Evolutionary conservation across 306 rosid genomes (phyloP), one percentile per base, ranked within the genome.

Genomic region (Hylodesmum podocarpum): DNA sequence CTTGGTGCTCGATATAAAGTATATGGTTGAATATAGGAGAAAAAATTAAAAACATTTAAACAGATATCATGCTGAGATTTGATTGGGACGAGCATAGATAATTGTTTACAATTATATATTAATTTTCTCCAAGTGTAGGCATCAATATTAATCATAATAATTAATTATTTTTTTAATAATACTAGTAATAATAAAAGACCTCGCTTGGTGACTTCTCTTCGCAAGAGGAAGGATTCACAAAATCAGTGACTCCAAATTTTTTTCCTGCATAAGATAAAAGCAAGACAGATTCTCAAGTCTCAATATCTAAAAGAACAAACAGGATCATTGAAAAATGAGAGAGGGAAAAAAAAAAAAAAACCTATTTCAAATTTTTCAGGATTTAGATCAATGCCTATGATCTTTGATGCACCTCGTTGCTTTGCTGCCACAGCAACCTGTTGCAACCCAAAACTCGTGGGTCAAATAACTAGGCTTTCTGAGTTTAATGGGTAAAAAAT

Each of bases 371-470:
- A 83, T 72, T 88, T 89, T 6, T 80, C 67, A 11, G 84, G 25
- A 78, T 87, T 87, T 72, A 87, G 46, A 78, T 91, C 92, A 2
- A 91, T 61, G 29, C 94, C 97, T 57, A 89, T 91, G 76, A 89
- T 89, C 84, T 85, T 87, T 36, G 86, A 87, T 1, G 91, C 90
- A n/a, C 88, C 89, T 12, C 89, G 78, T 49, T 76, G 80, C 81
- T 82, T 87, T 57, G 97, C 91, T 72, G 87, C 97, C 28, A 76
- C 85, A 25, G 94, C 94, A 31, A 90, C 92, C 94, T 91, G 76
- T 41, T 65, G 34, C 21, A 2, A 57, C 41, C 16, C 36, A 71
- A 36, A 53, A 19, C 21, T 64, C 7, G 19, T 2, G 4, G 59
- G 29, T 51, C 8, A 51, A 59, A 13, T 59, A 12, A 31, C 41